Evolutionary conservation across 2,329 filamentous ascomycete species (phyloP), one percentile per base, ranked within the genome.

Genomic region (Aspergillus quadricinctus): DNA sequence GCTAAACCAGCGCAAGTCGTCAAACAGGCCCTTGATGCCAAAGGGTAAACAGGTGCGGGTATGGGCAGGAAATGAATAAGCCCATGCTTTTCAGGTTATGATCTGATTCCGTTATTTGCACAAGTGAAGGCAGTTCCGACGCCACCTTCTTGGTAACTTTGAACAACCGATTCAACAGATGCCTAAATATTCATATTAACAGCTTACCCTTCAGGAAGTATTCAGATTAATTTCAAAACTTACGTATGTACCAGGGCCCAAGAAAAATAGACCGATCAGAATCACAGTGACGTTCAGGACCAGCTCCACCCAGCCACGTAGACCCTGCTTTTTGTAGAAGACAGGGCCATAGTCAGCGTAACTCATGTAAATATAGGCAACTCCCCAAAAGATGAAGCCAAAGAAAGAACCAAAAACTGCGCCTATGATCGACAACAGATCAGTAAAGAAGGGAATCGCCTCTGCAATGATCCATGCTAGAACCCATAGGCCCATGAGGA

Each of bases 361-460:
- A 14, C 75, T 66, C 75, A 79, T 78, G 37, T 75, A 70, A 41
- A 78, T 61, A 63, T 78, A 79, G 2, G 77, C 76, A 2, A 75
- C 70, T 23, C 76, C 76, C 76, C 76, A 97, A 79, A 96, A 97
- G 69, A 96, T 96, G 79, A 96, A 97, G 27, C 92, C 92, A 66
- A 79, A 79, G 63, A 79, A 78, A 0, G 89, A 93, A 75, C 96
- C 91, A 69, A 96, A 96, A 1, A 96, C 82, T 3, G 90, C 90
- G 57, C 78, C 80, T 78, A 80, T 80, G 52, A 81, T 75, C 3
- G 77, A 77, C 11, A 83, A 73, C 61, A 82, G 78, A 58, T 91
- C 91, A 7, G 86, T 88, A 77, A 97, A 96, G 81, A 96, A 96
- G 0, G 92, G 92, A 67, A 97, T 96, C 48, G 96, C 87, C 71